Evolutionary conservation across 2,329 filamentous ascomycete genomes (phyloP).

Genomic region (Zalaria obscura): DNA sequence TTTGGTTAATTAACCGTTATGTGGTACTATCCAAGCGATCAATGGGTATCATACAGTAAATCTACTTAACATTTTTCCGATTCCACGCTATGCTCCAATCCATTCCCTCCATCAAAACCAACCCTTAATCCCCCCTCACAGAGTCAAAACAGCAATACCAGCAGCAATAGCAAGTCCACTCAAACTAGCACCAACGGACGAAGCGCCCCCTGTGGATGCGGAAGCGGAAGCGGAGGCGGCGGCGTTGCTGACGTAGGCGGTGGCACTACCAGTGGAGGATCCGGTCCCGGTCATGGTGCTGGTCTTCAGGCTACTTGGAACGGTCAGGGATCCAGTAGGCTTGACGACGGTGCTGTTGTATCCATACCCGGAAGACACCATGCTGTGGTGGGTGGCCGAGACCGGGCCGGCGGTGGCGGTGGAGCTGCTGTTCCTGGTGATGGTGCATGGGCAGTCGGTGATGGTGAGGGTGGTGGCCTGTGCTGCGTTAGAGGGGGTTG

Average conservation of each 20-base stretch:
- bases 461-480: too few species aligned
- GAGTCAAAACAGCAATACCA: slow-evolving; percentile 24
- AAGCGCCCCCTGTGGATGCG: slow-evolving; percentile 19
- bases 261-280: slow-evolving; percentile 9
- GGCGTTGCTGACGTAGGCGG: slow-evolving; percentile 5
- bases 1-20: too few species aligned
- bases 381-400: background rate
- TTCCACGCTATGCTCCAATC: background rate
- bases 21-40: too few species aligned
- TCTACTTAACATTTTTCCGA: too few species aligned
- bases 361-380: background rate
- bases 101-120: background rate
- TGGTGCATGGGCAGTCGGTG: slow-evolving; percentile 27
- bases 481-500: too few species aligned
- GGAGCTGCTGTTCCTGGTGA: slow-evolving; percentile 51
- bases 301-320: slow-evolving; percentile 18
- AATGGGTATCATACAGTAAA: too few species aligned
- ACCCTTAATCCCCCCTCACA: slow-evolving; percentile 8
- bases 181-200: slow-evolving; percentile 21
- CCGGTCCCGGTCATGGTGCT: slow-evolving; percentile 13
- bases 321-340: slow-evolving; percentile 20
- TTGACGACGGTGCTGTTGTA: slow-evolving; percentile 13
- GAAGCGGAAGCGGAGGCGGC: slow-evolving; percentile 12
- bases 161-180: slow-evolving; percentile 24
- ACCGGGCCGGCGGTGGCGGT: slow-evolving; percentile 36